Conservation (phyloP, 2,329 filamentous ascomycete genomes). For the Colletotrichum shisoi region DNA sequence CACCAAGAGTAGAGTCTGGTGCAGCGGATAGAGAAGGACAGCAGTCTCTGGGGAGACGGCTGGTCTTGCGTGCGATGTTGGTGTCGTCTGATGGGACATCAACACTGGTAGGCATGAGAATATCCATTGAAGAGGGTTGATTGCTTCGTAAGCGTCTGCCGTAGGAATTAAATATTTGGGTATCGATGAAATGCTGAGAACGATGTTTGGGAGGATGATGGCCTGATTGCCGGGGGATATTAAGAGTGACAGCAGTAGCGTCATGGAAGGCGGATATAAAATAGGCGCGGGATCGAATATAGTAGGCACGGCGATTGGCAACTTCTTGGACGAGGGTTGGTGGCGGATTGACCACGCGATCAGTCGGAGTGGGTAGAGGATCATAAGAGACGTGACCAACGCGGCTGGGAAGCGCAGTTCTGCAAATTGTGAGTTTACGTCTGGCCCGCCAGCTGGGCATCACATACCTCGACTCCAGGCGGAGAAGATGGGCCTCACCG, state of each 20-base stretch:
- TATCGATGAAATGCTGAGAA: constrained; percentile 80
- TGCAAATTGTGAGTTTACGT: constrained; percentile 44
- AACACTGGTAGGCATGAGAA: constrained; percentile 73
- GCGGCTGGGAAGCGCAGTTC: constrained; percentile 54
- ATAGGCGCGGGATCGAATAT: constrained; percentile 91
- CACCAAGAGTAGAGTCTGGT: constrained; percentile 76
- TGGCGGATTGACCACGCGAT: constrained; percentile 57
- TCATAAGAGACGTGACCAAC: constrained; percentile 53
- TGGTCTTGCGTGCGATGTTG: constrained; percentile 9
- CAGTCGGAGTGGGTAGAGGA: constrained; percentile 69
- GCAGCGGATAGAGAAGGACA: constrained; percentile 79
- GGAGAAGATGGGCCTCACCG: constrained; percentile 56
- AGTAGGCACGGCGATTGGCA: constrained; percentile 67
- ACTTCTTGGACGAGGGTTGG: constrained; percentile 48
- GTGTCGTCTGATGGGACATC: constrained; percentile 25
- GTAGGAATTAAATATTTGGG: constrained; percentile 77
- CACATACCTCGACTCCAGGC: constrained; percentile 60
- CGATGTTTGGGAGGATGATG: constrained; percentile 77
- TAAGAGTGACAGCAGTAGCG: constrained; percentile 78
- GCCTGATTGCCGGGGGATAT: constrained; percentile 69
- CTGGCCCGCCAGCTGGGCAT: not conserved
- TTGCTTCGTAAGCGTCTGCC: constrained; percentile 62
- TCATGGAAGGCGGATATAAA: constrained; percentile 82
- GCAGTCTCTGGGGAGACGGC: constrained; percentile 64
- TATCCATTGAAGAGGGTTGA: constrained; percentile 79